Evolutionary conservation across 2,329 filamentous ascomycete genomes (phyloP).

Genomic region (Colletotrichum eleusines): DNA sequence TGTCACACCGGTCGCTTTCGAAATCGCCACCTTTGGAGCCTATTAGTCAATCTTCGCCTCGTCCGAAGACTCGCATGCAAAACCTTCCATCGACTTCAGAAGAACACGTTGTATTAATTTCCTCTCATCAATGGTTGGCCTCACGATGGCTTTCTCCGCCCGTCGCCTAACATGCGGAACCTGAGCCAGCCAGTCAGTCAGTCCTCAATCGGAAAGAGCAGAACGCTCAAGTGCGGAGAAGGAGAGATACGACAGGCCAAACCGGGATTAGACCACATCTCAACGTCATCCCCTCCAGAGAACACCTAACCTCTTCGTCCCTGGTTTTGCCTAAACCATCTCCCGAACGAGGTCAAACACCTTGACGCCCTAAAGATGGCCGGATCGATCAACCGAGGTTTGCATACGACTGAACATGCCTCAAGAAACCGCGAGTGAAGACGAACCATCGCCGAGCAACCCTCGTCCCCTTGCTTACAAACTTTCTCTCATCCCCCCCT

Average conservation of each 20-base stretch:
- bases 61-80: conserved; percentile 34
- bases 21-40: conserved; percentile 36
- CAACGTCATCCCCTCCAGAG: conserved; percentile 14
- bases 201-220: background rate
- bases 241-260: background rate
- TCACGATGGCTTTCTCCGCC: conserved; percentile 13
- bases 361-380: conserved; percentile 8
- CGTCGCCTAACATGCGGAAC: background rate
- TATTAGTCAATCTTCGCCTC: conserved; percentile 34
- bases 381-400: background rate
- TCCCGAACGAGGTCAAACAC: conserved; percentile 13
- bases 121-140: background rate
- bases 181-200: background rate
- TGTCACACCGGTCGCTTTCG: conserved; percentile 14
- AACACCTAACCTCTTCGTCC: conserved; percentile 20
- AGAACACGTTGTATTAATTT: background rate
- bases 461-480: background rate
- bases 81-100: conserved; percentile 39
- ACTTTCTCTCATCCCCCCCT: background rate
- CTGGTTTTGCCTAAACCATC: conserved; percentile 17
- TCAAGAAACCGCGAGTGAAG: background rate
- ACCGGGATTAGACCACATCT: conserved; percentile 1
- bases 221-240: conserved; percentile 15
- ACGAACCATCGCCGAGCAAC: background rate
- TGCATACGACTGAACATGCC: background rate